Evolutionary conservation across 805 yeast species (phyloP).

Genomic region (Scheffersomyces spartinae): DNA sequence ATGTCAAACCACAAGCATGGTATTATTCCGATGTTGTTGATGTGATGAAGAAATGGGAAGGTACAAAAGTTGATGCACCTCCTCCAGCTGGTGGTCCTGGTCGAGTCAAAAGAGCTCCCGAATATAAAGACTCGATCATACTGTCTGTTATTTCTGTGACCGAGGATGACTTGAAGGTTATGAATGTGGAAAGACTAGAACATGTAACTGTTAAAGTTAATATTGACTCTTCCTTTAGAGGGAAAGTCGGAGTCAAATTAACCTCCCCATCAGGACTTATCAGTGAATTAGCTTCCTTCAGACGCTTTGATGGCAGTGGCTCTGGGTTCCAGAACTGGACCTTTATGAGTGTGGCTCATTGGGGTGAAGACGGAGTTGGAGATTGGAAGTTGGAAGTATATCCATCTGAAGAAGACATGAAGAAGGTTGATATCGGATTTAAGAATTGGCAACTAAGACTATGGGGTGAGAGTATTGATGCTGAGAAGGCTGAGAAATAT

Average conservation of each 20-base stretch:
- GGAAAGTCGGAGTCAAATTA: constrained; percentile 53
- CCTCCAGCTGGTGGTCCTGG: neutral
- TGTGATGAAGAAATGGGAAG: constrained; percentile 8
- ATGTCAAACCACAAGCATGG: constrained; percentile 92
- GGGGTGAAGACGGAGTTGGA: constrained; percentile 82
- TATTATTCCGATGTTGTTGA: constrained; percentile 38
- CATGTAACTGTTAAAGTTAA: constrained; percentile 78
- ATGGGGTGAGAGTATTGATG: constrained; percentile 72
- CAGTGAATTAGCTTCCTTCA: constrained; percentile 61
- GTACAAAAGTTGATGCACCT: constrained; percentile 5
- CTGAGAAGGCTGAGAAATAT: constrained; percentile 45
- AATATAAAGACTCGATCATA: constrained; percentile 10
- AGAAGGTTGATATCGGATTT: constrained; percentile 26
- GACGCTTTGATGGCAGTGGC: constrained; percentile 44
- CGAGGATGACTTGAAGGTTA: constrained; percentile 34
- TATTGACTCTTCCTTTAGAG: constrained; percentile 54
- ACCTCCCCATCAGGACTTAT: constrained; percentile 65
- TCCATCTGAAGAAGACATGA: constrained; percentile 23
- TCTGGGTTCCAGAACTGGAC: constrained; percentile 75
- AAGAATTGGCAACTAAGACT: constrained; percentile 65
- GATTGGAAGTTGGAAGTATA: constrained; percentile 67
- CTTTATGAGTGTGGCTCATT: constrained; percentile 95
- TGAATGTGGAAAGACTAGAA: constrained; percentile 65
- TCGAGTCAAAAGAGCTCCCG: too few species aligned
- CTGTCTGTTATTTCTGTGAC: constrained; percentile 36